These are phyloP conservation scores for Entomortierella chlamydospora DNA, from an alignment of 192 early-diverging fungal species.

Conservation along the genomic window DNA sequence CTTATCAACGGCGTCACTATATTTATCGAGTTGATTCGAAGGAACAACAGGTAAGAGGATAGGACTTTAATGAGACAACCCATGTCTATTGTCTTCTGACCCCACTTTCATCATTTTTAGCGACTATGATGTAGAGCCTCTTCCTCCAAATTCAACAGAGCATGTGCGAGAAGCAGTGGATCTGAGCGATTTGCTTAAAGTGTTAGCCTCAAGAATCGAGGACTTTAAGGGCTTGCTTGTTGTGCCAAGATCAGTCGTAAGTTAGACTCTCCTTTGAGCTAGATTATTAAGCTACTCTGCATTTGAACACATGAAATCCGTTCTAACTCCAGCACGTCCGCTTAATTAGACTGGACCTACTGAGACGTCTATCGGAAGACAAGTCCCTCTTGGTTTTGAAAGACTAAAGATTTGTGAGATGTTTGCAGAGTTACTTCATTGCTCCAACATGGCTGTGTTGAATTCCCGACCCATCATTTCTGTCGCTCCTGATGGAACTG, in stretches of 20 bases:
- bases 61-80: too few relatives aligned
- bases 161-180: conserved; percentile 66
- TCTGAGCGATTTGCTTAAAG: conserved; percentile 91
- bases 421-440: conserved; percentile 98
- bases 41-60: conserved; percentile 84
- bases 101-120: conserved; percentile 8
- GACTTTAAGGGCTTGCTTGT: conserved; percentile 84
- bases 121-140: conserved; percentile 56
- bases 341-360: conserved; percentile 68
- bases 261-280: neutral
- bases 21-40: conserved; percentile 97
- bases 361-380: conserved; percentile 81
- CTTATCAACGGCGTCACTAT: conserved; percentile 96
- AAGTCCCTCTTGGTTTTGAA: conserved; percentile 90
- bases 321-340: too few relatives aligned
- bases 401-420: conserved; percentile 96
- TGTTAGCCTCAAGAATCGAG: conserved; percentile 79
- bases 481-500: conserved; percentile 50
- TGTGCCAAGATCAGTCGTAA: conserved; percentile 78
- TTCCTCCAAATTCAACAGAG: conserved; percentile 44
- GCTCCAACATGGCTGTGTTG: conserved; percentile 84
- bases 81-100: neutral
- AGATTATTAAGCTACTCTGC: neutral
- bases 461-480: conserved; percentile 61
- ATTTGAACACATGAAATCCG: too few relatives aligned